Base-by-base conservation (phyloP, 345 rosid genomes). In the Alliaria petiolata region DNA sequence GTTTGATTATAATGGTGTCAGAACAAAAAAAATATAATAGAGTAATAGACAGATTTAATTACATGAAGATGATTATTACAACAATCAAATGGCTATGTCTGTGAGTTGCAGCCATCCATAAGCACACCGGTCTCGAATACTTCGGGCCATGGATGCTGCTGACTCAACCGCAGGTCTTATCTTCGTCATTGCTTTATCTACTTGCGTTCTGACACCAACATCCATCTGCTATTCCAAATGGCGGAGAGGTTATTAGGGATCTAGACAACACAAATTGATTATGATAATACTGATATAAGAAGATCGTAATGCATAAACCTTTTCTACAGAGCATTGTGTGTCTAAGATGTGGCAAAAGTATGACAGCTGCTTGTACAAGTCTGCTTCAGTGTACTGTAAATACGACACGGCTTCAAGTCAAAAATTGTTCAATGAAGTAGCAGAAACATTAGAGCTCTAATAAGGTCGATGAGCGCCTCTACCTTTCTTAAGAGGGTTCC, bases 401-500 rank as follows among this genome's bases (percentile, higher is more conserved):
- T 8, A 57, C 34, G 43, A 42, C 33, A 49, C 45, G 30, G 54
- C 14, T 45, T 19, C 1, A 31, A 38, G 65, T 56, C 44, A 62
- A 45, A 40, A 60, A 6, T 13, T 42, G 13, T 51, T 14, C 42
- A 33, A n/a, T 20, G 10, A 72, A 65, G 64, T 58, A 35, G 59
- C 20, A 39, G 4, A 38, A 22, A 46, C 26, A 33, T 34, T 12
- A 38, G 52, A 54, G 10, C 57, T 56, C 22, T 17, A 6, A 35
- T 19, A 36, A 42, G 25, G 42, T 72, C 7, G 42, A 46, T 5
- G 38, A 56, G 6, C 26, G 50, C 20, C 11, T 61, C 40, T 57
- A 89, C 99, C 99, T 85, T 87, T 85, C 91, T 79, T 58, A 81
- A 56, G 45, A 95, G 97, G 66, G 74, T 86, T 4, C 99, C 99